These are phyloP conservation scores for Asterophora parasitica DNA, from an alignment of 768 basidiomycete species.

Conservation along the genomic window DNA sequence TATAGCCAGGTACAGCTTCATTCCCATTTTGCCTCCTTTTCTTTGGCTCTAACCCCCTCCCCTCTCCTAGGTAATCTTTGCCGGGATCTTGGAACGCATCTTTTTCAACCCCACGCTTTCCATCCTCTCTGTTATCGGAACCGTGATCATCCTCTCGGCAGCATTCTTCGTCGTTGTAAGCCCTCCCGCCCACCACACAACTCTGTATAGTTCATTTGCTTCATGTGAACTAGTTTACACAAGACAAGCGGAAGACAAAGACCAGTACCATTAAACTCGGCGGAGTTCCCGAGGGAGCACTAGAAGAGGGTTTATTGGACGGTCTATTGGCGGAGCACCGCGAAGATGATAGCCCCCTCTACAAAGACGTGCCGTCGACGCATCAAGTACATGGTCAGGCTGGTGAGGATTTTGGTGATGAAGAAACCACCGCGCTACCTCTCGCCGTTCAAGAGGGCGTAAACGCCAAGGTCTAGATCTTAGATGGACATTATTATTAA, in stretches of 20 bases:
- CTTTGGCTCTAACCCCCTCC: not conserved
- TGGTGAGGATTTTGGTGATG: not conserved
- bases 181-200: not conserved
- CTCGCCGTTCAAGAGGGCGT: not conserved
- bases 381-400: not conserved
- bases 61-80: constrained; percentile 54
- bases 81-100: constrained; percentile 56
- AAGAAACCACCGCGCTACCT: not conserved
- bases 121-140: constrained; percentile 55
- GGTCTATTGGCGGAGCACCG: constrained; percentile 1
- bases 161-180: constrained; percentile 66
- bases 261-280: constrained; percentile 5
- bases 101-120: constrained; percentile 62
- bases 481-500: too few species aligned
- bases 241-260: constrained; percentile 1
- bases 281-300: constrained; percentile 3
- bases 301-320: constrained; percentile 12
- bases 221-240: constrained; percentile 5
- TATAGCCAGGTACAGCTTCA: constrained; percentile 29
- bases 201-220: not conserved
- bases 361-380: not conserved
- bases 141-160: constrained; percentile 55
- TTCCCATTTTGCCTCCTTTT: not conserved
- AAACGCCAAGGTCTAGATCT: not conserved
- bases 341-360: not conserved